Evolutionary conservation across 768 basidiomycete genomes (phyloP).

Genomic region (Holtermanniella nyarrowii): DNA sequence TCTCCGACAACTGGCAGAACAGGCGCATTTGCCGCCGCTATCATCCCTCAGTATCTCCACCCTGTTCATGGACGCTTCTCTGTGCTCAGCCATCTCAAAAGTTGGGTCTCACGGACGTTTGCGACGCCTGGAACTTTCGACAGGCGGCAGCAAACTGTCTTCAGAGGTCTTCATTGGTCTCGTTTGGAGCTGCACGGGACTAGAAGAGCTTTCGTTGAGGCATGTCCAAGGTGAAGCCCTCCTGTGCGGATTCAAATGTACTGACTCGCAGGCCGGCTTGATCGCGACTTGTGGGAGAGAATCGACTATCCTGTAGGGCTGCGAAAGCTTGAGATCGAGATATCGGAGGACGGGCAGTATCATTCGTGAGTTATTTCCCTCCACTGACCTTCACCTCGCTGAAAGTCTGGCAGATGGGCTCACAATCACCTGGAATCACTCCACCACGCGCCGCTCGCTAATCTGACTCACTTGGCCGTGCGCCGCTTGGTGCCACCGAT

Average conservation of each 20-base stretch:
- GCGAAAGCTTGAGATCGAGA: conserved; percentile 5
- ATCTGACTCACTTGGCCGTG: conserved; percentile 8
- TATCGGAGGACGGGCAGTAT: conserved; percentile 3
- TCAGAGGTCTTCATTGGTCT: conserved; percentile 7
- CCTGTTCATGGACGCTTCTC: conserved; percentile 8
- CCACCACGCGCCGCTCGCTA: conserved; percentile 6
- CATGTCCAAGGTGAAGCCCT: conserved; percentile 11
- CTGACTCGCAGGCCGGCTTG: conserved; percentile 8
- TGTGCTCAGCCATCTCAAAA: conserved; percentile 5
- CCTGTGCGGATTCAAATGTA: background rate
- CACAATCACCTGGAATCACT: conserved; percentile 14
- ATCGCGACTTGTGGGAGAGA: conserved; percentile 11
- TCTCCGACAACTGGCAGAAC: conserved; percentile 1
- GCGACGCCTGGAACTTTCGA: conserved; percentile 7
- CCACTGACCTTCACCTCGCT: background rate
- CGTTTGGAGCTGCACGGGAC: conserved; percentile 5
- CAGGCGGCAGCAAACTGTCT: conserved; percentile 10
- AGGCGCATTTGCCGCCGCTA: background rate
- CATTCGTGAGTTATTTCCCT: conserved; percentile 9
- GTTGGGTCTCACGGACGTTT: conserved; percentile 7
- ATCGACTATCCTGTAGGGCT: conserved; percentile 15
- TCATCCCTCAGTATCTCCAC: conserved; percentile 5
- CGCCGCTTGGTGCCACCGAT: conserved; percentile 6
- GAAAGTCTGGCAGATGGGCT: conserved; percentile 8
- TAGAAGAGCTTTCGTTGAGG: conserved; percentile 4